These are phyloP conservation scores for Solanum sitiens DNA, from an alignment of 257 asterid genomes.

Conservation along the genomic window DNA sequence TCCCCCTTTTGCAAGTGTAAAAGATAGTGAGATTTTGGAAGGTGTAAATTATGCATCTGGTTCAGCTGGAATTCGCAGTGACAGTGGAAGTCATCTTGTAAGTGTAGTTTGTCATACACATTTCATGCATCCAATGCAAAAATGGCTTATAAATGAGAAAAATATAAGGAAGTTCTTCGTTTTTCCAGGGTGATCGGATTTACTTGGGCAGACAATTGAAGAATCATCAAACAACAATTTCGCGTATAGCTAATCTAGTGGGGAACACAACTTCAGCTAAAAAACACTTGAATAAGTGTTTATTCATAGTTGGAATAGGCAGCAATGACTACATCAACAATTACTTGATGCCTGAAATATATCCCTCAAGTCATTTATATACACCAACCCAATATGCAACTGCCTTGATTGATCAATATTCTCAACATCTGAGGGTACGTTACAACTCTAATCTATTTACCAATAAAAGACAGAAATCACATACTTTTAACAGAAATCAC, in stretches of 20 bases:
- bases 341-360: conserved; percentile 17
- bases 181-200: conserved; percentile 17
- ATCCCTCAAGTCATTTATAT: conserved; percentile 1
- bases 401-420: conserved; percentile 11
- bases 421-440: conserved; percentile 8
- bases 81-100: conserved; percentile 22
- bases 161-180: neutral
- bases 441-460: neutral
- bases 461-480: neutral
- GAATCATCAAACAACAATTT: conserved; percentile 14
- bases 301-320: conserved; percentile 42
- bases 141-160: neutral
- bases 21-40: conserved; percentile 3
- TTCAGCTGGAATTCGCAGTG: conserved; percentile 43
- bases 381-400: conserved; percentile 33
- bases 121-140: neutral
- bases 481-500: too few relatives aligned
- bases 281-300: conserved; percentile 21
- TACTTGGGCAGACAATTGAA: neutral
- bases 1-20: conserved; percentile 31
- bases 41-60: conserved; percentile 77
- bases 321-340: conserved; percentile 57
- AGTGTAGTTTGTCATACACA: neutral
- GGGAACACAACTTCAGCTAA: neutral
- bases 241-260: neutral